A percentile compares a stretch with the other conserved stretches of the same genome.
Evolutionary conservation across 2,329 filamentous ascomycete species (phyloP).

Genomic region (Monilinia fructicola): DNA sequence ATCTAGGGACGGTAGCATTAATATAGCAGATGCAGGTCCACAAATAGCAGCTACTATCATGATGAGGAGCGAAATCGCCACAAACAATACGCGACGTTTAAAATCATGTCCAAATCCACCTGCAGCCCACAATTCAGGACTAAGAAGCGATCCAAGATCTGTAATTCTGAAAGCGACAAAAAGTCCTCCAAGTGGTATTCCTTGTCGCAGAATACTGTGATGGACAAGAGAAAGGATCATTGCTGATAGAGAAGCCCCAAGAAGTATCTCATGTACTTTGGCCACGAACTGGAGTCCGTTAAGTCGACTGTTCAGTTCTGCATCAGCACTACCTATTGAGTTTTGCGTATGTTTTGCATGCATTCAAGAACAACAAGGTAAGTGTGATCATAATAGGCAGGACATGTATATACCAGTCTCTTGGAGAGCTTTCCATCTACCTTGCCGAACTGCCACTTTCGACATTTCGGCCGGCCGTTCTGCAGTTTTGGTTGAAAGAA

Average conservation of each 20-base stretch:
- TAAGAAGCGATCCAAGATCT: conserved; percentile 2
- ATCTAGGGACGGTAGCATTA: conserved; percentile 2
- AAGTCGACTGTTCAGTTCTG: not conserved
- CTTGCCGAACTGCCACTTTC: too few relatives aligned
- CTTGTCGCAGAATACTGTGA: not conserved
- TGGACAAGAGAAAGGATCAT: not conserved
- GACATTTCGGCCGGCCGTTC: too few relatives aligned
- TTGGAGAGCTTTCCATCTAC: too few relatives aligned
- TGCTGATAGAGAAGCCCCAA: not conserved
- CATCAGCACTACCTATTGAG: not conserved
- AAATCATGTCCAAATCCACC: not conserved
- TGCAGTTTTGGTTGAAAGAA: too few relatives aligned
- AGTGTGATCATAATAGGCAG: not conserved
- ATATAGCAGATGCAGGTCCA: conserved; percentile 2
- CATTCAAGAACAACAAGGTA: not conserved
- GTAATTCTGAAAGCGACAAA: not conserved
- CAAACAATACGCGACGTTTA: not conserved
- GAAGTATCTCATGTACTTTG: not conserved
- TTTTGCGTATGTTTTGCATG: not conserved
- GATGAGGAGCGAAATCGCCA: not conserved
- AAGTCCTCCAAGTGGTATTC: not conserved
- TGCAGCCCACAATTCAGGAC: conserved; percentile 2
- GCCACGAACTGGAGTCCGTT: conserved; percentile 4
- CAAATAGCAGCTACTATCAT: not conserved
- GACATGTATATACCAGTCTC: too few relatives aligned